Evolutionary conservation across 2,329 filamentous ascomycete genomes (phyloP).

Genomic region (Paraconiothyrium brasiliense): DNA sequence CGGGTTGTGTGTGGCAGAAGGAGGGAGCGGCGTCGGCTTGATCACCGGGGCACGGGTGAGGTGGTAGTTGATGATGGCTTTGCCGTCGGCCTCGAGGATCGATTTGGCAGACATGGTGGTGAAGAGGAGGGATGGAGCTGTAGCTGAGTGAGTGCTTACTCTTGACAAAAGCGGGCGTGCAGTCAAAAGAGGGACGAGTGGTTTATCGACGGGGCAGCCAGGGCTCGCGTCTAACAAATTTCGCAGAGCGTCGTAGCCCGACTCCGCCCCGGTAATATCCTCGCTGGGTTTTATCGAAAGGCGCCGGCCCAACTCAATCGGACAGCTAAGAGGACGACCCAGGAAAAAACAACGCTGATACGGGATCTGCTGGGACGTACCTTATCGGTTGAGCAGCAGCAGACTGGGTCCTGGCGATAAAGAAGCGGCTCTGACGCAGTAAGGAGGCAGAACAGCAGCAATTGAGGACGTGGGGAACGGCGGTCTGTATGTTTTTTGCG

Average conservation of each 20-base stretch:
- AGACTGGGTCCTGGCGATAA: constrained; percentile 17
- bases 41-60: constrained; percentile 96
- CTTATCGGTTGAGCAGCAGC: constrained; percentile 41
- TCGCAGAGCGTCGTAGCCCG: constrained; percentile 25
- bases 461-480: constrained; percentile 33
- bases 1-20: constrained; percentile 87
- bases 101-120: constrained; percentile 87
- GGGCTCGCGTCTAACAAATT: constrained; percentile 21
- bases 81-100: constrained; percentile 98
- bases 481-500: constrained; percentile 51
- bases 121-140: constrained; percentile 29
- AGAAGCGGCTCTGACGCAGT: constrained; percentile 18
- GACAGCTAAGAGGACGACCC: constrained; percentile 31
- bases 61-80: constrained; percentile 99
- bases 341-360: constrained; percentile 27
- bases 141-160: constrained; percentile 35
- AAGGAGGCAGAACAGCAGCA: constrained; percentile 33
- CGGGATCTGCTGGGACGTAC: constrained; percentile 41
- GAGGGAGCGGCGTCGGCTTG: constrained; percentile 94
- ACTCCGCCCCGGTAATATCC: constrained; percentile 27
- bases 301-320: constrained; percentile 31
- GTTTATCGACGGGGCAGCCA: constrained; percentile 22
- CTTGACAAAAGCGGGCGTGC: constrained; percentile 14
- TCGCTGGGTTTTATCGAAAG: constrained; percentile 28
- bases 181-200: constrained; percentile 23